Percentiles rank a stretch among this genome's conserved stretches.
These are phyloP conservation scores for Salvia miltiorrhiza DNA, from an alignment of 257 asterid species.

Conservation along the genomic window DNA sequence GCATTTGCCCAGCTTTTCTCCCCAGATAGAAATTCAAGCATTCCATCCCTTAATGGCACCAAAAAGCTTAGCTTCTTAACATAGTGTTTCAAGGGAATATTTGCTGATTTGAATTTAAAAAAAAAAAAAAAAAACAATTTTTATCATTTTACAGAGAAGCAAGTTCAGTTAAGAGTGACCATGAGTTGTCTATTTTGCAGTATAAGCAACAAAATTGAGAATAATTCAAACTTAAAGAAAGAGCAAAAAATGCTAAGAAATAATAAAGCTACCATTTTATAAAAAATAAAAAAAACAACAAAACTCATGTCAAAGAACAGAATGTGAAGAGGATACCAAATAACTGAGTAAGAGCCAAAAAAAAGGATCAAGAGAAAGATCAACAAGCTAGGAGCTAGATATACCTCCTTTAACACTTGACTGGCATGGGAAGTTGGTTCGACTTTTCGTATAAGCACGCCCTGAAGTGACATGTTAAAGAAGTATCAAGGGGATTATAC, in stretches of 20 bases:
- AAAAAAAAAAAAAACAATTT: neutral
- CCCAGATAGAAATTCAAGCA: neutral
- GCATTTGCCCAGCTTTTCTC: neutral
- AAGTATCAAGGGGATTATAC: slow-evolving; percentile 5
- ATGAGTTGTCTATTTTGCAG: no score
- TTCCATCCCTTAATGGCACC: neutral
- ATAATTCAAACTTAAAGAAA: neutral
- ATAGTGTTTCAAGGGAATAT: neutral
- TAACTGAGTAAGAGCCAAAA: neutral
- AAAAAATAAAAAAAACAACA: neutral
- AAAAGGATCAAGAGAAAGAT: neutral
- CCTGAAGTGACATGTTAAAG: slow-evolving; percentile 44
- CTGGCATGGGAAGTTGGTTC: slow-evolving; percentile 81
- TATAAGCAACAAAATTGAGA: neutral
- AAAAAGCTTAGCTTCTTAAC: slow-evolving; percentile 6
- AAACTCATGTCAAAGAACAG: neutral
- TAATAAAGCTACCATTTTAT: neutral
- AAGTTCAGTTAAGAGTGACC: no score
- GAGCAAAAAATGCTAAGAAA: neutral
- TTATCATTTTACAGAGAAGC: no score
- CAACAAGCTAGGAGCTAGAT: slow-evolving; percentile 7
- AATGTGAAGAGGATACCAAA: neutral
- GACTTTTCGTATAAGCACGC: slow-evolving; percentile 74
- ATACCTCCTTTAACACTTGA: slow-evolving; percentile 71
- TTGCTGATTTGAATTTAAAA: neutral